Evolutionary conservation across 768 basidiomycete genomes (phyloP).

Genomic region (Boletus insuetus): DNA sequence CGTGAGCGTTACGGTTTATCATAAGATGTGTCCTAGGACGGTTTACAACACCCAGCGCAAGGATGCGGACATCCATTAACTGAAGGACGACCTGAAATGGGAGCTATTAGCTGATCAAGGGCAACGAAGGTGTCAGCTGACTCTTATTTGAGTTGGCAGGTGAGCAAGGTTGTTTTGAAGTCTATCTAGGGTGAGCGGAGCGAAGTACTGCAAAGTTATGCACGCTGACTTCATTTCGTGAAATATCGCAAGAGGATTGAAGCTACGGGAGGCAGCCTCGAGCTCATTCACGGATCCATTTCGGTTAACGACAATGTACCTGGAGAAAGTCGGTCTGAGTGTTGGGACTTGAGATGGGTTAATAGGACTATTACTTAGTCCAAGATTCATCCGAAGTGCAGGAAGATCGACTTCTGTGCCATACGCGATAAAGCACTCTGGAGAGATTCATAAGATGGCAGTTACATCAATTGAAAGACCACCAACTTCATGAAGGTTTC

Average conservation of each 20-base stretch:
- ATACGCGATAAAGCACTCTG: conserved; percentile 61
- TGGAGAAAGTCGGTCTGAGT: conserved; percentile 22
- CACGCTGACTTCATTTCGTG: conserved; percentile 69
- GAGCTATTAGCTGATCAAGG: conserved; percentile 4
- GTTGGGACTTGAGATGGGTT: background rate
- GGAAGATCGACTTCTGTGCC: conserved; percentile 65
- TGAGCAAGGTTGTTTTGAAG: conserved; percentile 66
- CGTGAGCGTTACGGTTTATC: conserved; percentile 66
- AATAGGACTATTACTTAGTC: conserved; percentile 58
- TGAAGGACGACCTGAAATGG: conserved; percentile 59
- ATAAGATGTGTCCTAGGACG: conserved; percentile 53
- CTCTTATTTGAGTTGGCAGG: conserved; percentile 64
- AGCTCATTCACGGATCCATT: conserved; percentile 74
- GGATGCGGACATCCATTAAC: conserved; percentile 66
- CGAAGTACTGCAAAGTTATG: background rate
- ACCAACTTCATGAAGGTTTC: conserved; percentile 64
- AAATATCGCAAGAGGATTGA: conserved; percentile 64
- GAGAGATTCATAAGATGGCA: conserved; percentile 8
- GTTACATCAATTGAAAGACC: conserved; percentile 2
- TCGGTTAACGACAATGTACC: conserved; percentile 74
- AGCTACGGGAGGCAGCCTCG: conserved; percentile 63
- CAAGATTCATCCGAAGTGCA: conserved; percentile 81
- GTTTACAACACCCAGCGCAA: conserved; percentile 66
- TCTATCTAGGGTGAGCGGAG: conserved; percentile 35
- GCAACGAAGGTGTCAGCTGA: conserved; percentile 33